Evolutionary conservation across 176 grass and related monocot species (phyloP).

Genomic region (Aegilops speltoides): DNA sequence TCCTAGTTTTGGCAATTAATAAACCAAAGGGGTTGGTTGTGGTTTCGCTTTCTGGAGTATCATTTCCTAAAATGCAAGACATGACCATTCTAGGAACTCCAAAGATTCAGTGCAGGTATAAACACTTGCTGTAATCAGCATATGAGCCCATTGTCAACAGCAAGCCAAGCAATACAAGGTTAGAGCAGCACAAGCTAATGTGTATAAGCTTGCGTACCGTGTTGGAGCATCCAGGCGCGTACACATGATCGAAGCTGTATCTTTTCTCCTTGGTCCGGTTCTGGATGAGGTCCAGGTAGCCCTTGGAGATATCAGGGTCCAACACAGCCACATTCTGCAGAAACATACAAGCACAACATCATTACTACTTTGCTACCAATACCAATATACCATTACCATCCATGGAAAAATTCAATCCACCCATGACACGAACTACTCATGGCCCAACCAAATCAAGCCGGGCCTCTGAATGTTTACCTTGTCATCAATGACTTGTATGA

Average conservation of each 20-base stretch:
- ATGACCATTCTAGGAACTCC: not conserved
- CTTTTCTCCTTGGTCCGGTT: slow-evolving; percentile 91
- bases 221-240: slow-evolving; percentile 74
- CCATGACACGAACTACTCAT: not conserved
- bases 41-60: not conserved
- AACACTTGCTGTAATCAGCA: not conserved
- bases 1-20: slow-evolving; percentile 5
- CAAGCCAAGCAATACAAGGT: not conserved
- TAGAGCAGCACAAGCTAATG: not conserved
- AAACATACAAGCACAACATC: slow-evolving; percentile 13
- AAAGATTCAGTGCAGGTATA: not conserved
- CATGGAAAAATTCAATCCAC: slow-evolving; percentile 15
- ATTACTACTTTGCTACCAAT: not conserved
- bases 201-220: slow-evolving; percentile 43
- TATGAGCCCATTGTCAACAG: not conserved
- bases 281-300: slow-evolving; percentile 90
- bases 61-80: slow-evolving; percentile 10
- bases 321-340: slow-evolving; percentile 80
- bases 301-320: slow-evolving; percentile 97
- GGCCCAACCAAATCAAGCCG: not conserved
- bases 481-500: slow-evolving; percentile 93
- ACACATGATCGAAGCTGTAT: slow-evolving; percentile 98
- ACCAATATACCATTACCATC: not conserved
- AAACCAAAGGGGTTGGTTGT: slow-evolving; percentile 7
- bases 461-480: slow-evolving; percentile 38